A percentile compares a stretch with the other conserved stretches of the same genome.
phyloP scores from a whole-genome alignment of 257 asterid genomes.

The Nicotiana obtusifolia region DNA sequence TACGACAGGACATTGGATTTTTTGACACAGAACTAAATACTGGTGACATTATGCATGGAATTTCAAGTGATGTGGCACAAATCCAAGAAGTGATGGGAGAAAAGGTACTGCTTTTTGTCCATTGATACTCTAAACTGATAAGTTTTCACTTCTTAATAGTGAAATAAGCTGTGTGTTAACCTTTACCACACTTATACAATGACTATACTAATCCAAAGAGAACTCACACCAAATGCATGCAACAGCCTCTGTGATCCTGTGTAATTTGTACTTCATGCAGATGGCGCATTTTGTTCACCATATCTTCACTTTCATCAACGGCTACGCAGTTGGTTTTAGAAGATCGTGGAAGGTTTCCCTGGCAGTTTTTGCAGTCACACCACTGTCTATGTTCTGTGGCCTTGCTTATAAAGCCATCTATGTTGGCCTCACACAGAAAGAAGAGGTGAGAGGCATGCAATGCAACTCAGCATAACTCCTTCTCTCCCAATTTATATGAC shows the following conservation, averaged over 20 bases:
- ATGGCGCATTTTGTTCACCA: conserved; percentile 86
- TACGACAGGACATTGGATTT: conserved; percentile 68
- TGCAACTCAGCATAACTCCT: background rate
- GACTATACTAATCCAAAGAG: background rate
- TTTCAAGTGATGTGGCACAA: conserved; percentile 84
- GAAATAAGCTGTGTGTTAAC: background rate
- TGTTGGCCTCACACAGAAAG: conserved; percentile 69
- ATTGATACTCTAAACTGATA: background rate
- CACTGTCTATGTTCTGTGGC: conserved; percentile 79
- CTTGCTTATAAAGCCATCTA: conserved; percentile 75
- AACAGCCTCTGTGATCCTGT: background rate
- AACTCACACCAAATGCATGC: background rate
- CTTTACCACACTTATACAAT: background rate
- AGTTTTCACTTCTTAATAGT: background rate
- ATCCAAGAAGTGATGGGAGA: conserved; percentile 92
- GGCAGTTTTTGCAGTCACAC: conserved; percentile 80
- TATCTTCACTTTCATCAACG: conserved; percentile 68
- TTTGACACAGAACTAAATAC: conserved; percentile 69
- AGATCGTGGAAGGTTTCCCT: conserved; percentile 64
- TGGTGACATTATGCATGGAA: conserved; percentile 84
- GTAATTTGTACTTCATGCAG: conserved; percentile 30
- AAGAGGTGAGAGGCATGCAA: conserved; percentile 49
- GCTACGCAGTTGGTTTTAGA: conserved; percentile 60
- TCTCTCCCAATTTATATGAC: background rate
- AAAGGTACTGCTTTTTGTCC: conserved; percentile 37